Evolutionary conservation across 176 grass and related monocot species (phyloP).

Genomic region (Oryza australiensis): DNA sequence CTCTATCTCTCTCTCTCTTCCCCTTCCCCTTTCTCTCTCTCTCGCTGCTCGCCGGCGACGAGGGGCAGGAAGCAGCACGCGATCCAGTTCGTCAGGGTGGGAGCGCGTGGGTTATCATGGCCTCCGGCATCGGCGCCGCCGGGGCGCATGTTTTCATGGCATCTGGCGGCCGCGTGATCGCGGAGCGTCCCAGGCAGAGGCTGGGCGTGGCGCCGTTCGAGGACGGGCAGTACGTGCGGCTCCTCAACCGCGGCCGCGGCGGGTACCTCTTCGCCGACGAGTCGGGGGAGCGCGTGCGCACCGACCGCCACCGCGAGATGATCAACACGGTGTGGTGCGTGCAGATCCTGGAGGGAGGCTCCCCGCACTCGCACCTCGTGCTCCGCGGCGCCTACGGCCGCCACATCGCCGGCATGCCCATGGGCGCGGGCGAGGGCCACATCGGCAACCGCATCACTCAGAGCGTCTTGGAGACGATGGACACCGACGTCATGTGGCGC

Average conservation of each 20-base stretch:
- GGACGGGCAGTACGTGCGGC: conserved; percentile 59
- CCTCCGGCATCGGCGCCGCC: too few species aligned
- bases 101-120: too few species aligned
- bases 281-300: conserved; percentile 30
- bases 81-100: background rate
- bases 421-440: conserved; percentile 8
- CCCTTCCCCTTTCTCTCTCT: background rate
- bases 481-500: conserved; percentile 31
- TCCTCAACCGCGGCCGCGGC: conserved; percentile 41
- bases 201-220: conserved; percentile 35
- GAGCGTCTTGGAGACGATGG: conserved; percentile 12
- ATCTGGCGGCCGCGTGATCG: too few species aligned
- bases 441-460: conserved; percentile 23
- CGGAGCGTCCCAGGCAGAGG: too few species aligned
- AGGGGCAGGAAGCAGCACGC: background rate
- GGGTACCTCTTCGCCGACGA: conserved; percentile 43
- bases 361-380: conserved; percentile 36
- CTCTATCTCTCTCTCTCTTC: background rate
- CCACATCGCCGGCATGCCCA: conserved; percentile 29
- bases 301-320: conserved; percentile 18
- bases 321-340: conserved; percentile 38
- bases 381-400: conserved; percentile 43
- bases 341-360: conserved; percentile 28
- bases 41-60: background rate
- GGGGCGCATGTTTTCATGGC: too few species aligned